These are phyloP conservation scores for Penicillium aurantiogriseum DNA, from an alignment of 2,329 filamentous ascomycete species.

Conservation along the genomic window DNA sequence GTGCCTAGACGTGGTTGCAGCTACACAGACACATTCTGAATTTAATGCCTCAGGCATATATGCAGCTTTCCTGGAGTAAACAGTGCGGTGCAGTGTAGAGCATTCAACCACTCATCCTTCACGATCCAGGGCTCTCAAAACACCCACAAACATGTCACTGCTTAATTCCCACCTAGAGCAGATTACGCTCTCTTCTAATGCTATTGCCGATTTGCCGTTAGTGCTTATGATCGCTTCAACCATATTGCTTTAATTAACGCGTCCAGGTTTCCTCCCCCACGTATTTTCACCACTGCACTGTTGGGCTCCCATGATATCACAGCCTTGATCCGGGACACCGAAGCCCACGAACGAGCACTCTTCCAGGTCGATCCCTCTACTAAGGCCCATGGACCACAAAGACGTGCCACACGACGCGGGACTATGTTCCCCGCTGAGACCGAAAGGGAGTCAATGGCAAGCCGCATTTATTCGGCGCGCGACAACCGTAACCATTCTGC, in stretches of 20 bases:
- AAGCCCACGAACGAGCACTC: constrained; percentile 87
- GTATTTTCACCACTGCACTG: constrained; percentile 91
- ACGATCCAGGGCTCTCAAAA: not conserved
- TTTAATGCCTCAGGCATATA: constrained; percentile 4
- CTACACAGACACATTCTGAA: not conserved
- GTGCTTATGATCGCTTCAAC: constrained; percentile 24
- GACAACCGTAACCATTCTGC: constrained; percentile 71
- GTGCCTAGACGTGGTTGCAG: not conserved
- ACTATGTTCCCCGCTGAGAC: constrained; percentile 48
- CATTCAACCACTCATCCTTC: not conserved
- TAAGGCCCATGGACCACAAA: constrained; percentile 49
- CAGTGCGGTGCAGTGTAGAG: constrained; percentile 1
- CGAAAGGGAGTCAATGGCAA: constrained; percentile 46
- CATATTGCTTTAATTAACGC: constrained; percentile 9
- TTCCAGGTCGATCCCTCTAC: constrained; percentile 82
- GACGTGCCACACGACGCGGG: constrained; percentile 47
- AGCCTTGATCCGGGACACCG: constrained; percentile 88
- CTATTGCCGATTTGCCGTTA: constrained; percentile 72
- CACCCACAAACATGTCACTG: constrained; percentile 58
- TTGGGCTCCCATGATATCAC: constrained; percentile 90
- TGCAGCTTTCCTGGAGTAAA: constrained; percentile 11
- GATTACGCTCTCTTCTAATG: constrained; percentile 71
- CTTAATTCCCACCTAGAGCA: constrained; percentile 72
- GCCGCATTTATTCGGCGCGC: constrained; percentile 49
- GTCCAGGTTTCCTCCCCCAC: constrained; percentile 78